Base-by-base conservation (phyloP, 164 flowering plant species). In the Dillenia suffruticosa region DNA sequence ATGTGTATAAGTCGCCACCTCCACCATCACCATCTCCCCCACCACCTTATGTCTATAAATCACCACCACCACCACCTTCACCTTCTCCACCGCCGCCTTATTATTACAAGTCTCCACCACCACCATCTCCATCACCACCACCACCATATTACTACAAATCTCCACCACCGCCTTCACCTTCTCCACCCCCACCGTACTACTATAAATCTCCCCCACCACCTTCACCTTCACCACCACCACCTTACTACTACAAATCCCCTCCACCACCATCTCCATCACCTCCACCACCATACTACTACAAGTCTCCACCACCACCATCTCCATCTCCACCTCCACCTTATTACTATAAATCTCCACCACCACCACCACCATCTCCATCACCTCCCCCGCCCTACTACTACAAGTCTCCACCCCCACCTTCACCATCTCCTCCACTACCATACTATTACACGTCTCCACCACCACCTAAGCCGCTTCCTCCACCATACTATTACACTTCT, bases 401-500 rank as follows among this genome's bases (percentile, higher is more conserved):
- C 48, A 54, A 59, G 2, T 70, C 78, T 22, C 79, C 79, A 10
- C 79, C 69, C 40, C 73, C 79, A 8, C 79, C 79, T 0, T 26
- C 61, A 0, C 59, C 44, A 3, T 68, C 66, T 6, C 67, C 69
- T 0, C 76, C 74, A 9, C 76, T 76, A 32, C 81, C 81, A 0
- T 74, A 72, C 60, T 54, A 66, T 24, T 77, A 74, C 64, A 58
- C 32, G n/a, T 67, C 80, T 12, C 77, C 76, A 62, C 74, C 81
- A 50, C 70, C 74, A 52, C 72, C 74, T 44, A 14, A 45, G 9
- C 44, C 71, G 1, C 58, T 65, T 11, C 65, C 70, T 5, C 70
- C 68, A 13, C 62, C 68, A 32, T 64, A 70, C 12, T 64, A 64
- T 49, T 62, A 65, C 54, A 15, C 9, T 9, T 59, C 68, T 32